Conservation (phyloP, 768 basidiomycete genomes). For the Naematelia encephala region DNA sequence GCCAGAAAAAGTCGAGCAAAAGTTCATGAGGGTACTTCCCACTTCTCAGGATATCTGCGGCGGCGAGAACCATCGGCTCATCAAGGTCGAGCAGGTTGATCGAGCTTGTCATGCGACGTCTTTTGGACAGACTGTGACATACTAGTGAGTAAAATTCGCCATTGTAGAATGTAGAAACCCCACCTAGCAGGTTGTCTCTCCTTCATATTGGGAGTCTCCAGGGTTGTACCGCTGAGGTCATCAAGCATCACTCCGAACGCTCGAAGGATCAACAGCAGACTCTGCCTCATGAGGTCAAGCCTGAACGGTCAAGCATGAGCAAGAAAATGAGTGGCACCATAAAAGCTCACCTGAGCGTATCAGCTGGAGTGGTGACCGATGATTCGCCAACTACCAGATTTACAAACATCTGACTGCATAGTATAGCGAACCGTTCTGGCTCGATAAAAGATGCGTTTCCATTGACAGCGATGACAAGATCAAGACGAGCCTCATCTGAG, state of each 20-base stretch:
- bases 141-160: neutral
- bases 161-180: neutral
- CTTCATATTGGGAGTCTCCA: constrained; percentile 1
- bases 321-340: neutral
- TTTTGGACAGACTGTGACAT: neutral
- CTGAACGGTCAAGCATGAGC: constrained; percentile 1
- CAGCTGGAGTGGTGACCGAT: neutral
- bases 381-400: neutral
- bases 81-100: constrained; percentile 9
- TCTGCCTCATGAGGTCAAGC: constrained; percentile 13
- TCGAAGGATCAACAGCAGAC: constrained; percentile 17
- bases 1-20: constrained; percentile 38
- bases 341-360: neutral
- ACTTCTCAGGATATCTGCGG: constrained; percentile 8
- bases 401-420: constrained; percentile 16
- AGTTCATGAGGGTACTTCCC: constrained; percentile 9
- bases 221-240: constrained; percentile 7
- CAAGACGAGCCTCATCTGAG: constrained; percentile 15
- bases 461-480: constrained; percentile 32
- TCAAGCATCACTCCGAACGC: constrained; percentile 27
- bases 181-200: constrained; percentile 26
- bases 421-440: constrained; percentile 13
- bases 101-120: constrained; percentile 7
- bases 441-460: constrained; percentile 22
- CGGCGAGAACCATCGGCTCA: constrained; percentile 16